These are phyloP conservation scores for Orbilia blumenaviensis DNA, from an alignment of 2,329 filamentous ascomycete genomes.

Conservation along the genomic window DNA sequence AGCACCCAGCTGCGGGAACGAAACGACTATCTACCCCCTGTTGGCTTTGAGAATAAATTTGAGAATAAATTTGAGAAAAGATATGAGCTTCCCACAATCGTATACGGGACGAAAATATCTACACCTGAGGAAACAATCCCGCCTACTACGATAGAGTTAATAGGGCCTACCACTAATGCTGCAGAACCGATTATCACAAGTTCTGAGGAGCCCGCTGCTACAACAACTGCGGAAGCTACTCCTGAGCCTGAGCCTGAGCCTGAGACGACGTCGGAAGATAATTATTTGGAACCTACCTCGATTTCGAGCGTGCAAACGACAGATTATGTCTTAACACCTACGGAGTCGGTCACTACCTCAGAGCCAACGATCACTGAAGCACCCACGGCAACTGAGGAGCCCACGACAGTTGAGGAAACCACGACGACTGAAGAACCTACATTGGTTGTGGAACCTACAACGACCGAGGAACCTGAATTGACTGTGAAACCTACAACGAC, in stretches of 20 bases:
- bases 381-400: neutral
- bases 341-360: neutral
- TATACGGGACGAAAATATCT: constrained; percentile 36
- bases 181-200: constrained; percentile 20
- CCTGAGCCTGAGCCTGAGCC: neutral
- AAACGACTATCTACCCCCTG: too few relatives aligned
- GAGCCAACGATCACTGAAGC: neutral
- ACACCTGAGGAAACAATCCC: neutral
- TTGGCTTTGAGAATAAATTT: too few relatives aligned
- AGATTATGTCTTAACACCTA: neutral
- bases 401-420: too few relatives aligned
- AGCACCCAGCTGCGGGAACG: too few relatives aligned
- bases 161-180: neutral
- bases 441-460: neutral
- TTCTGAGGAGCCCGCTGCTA: neutral
- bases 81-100: constrained; percentile 12
- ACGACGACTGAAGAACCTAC: too few relatives aligned
- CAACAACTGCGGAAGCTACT: too few relatives aligned
- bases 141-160: constrained; percentile 3
- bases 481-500: too few relatives aligned
- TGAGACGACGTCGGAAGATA: neutral
- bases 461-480: too few relatives aligned
- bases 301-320: neutral
- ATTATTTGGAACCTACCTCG: neutral
- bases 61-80: too few relatives aligned